Evolutionary conservation across 192 early-diverging fungal species (phyloP).

Genomic region (Backusella westeae): DNA sequence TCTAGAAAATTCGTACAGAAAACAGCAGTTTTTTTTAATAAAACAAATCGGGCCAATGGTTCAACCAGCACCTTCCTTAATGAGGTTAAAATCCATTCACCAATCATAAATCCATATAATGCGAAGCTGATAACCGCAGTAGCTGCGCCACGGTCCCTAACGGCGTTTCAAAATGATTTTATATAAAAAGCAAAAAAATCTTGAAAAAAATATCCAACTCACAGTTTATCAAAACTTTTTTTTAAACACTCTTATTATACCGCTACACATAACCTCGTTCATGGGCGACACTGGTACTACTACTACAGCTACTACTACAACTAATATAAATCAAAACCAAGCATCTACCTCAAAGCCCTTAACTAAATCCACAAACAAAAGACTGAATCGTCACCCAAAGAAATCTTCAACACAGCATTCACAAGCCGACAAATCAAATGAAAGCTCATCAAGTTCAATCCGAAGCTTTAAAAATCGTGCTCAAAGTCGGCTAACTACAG

Average conservation of each 20-base stretch:
- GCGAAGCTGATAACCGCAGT: neutral
- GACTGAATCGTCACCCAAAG: neutral
- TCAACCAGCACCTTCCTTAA: too few relatives aligned
- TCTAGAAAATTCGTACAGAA: too few relatives aligned
- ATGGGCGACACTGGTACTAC: neutral
- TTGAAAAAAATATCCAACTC: neutral
- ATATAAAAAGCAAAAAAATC: neutral
- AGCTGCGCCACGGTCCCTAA: neutral
- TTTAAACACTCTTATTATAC: neutral
- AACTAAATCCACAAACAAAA: neutral
- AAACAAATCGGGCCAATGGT: too few relatives aligned
- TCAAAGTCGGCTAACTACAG: slow-evolving; percentile 8
- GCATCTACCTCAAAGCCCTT: neutral
- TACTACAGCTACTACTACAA: neutral
- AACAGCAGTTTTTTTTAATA: too few relatives aligned
- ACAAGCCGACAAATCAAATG: neutral
- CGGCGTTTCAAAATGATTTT: neutral
- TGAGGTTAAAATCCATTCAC: neutral
- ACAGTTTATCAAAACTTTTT: neutral
- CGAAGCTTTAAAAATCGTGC: slow-evolving; percentile 14
- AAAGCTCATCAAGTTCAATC: neutral
- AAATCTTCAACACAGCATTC: neutral
- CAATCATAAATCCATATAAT: neutral
- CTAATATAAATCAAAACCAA: neutral
- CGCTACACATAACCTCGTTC: neutral